Base-by-base conservation (phyloP, 192 early-diverging fungal species). In the Coemansia sp. region DNA sequence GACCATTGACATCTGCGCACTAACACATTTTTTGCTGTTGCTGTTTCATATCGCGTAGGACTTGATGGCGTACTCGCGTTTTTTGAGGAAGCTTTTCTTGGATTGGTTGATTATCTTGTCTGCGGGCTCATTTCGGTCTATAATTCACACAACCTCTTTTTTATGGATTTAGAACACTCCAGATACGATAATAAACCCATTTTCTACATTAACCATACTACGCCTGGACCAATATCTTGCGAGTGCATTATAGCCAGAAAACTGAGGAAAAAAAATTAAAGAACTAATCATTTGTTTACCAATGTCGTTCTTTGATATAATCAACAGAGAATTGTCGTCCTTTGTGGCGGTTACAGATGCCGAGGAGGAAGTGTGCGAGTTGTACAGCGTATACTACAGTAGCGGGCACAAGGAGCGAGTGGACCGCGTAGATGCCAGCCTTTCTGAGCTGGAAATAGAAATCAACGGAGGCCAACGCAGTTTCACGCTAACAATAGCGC, bases 341-440 rank as follows among this genome's bases (percentile, higher is more conserved):
- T 72, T 53, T 28, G 21, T 66, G 1, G 7, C 9, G 9, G 71
- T 82, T 0, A 60, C 61, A 3, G 61, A 73, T 33, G 74, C 75
- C 2, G 70, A 76, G 16, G 75, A 76, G 25, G 79, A 82, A 41
- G 61, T 82, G 14, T 76, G 70, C 18, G 79, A 82, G 62, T 61
- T 82, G 42, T 82, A 76, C 65, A 73, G 70, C 60, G 71, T 70
- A 7, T 82, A 75, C 65, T 77, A 77, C 52, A 47, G 66, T 50
- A 69, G 34, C 38, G 62, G 47, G 11, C 36, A 50, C 39, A 63
- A 18, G 7, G 43, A 36, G 10, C 57, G 69, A 12, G 45, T 37
- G 28, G 34, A 72, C 31, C 59, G 67, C 4, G 74, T 76, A n/a
- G 69, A 72, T 16, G 20, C 67, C 3, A 68, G 26, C 10, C 65